Conservation (phyloP, 345 rosid genomes). For the Camelina hispida region DNA sequence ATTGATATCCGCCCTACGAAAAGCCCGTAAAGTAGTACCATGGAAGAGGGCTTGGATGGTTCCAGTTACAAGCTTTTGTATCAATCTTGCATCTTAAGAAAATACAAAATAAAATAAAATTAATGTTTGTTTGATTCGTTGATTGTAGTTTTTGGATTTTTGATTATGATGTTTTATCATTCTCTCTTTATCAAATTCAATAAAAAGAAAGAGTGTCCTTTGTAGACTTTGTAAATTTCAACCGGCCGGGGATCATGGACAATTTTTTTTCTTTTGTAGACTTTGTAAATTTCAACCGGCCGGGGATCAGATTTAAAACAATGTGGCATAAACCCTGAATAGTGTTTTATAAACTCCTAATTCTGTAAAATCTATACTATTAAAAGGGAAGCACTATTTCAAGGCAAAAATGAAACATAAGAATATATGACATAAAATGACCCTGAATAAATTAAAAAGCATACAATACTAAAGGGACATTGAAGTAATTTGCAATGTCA, state of each 20-base stretch:
- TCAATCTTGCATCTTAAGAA: neutral
- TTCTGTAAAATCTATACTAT: too few relatives aligned
- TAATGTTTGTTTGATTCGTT: neutral
- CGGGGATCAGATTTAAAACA: neutral
- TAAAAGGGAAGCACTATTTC: too few relatives aligned
- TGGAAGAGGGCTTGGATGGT: neutral
- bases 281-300: neutral
- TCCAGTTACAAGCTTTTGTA: neutral
- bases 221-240: too few relatives aligned
- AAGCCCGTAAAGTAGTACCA: neutral
- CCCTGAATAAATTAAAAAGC: too few relatives aligned
- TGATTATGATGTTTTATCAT: neutral
- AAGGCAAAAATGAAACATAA: too few relatives aligned
- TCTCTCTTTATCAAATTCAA: neutral
- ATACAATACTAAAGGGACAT: too few relatives aligned
- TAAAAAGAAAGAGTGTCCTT: neutral
- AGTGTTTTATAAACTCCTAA: too few relatives aligned
- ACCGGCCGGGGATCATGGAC: neutral
- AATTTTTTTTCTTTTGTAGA: too few relatives aligned
- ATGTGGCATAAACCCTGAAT: too few relatives aligned
- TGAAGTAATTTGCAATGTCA: too few relatives aligned
- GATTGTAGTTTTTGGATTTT: neutral
- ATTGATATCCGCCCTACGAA: slow-evolving; percentile 1
- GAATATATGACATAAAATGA: too few relatives aligned
- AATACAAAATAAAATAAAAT: too few relatives aligned